Base-by-base conservation (phyloP, 2,329 filamentous ascomycete genomes). In the Madurella fahalii region DNA sequence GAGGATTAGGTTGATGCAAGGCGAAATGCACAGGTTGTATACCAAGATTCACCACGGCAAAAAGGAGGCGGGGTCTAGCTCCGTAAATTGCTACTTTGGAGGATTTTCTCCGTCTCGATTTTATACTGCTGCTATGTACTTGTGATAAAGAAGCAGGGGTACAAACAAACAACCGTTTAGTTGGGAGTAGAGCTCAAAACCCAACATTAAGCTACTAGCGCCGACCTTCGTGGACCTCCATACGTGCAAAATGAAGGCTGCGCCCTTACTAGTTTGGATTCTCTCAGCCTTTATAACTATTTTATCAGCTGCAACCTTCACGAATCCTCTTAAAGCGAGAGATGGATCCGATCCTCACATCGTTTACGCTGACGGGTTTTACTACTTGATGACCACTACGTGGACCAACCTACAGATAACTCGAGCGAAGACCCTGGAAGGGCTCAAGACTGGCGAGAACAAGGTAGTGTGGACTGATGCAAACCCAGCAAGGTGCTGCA, bases 331-430 rank as follows among this genome's bases (percentile, higher is more conserved):
- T 13, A 52, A 46, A n/a, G 20, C 45, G 18, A 18, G 17, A 1
- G 44, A 56, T 45, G 54, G 54, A 9, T 56, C 49, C 2, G 55
- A 57, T 40, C 55, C 55, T 20, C 44, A 51, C 17, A 54, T 83
- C 5, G 74, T 75, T 1, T 82, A 74, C 51, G 71, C 71, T 0
- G 76, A 73, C 11, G 79, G 78, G 0, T 82, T 77, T 59, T 83
- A 83, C 66, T 82, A 83, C 58, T 69, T 84, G 30, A 74, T 80
- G 59, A 78, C 78, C 0, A 83, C 79, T 0, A 78, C 77, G 25
- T 84, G 78, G 78, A 75, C 69, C 1, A 71, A 83, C 57, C 69
- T 85, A 12, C 71, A 79, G 58, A 73, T 84, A n/a, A 74, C 78
- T 0, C 71, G 78, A 1, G 74, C 81, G 0, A 78, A 69, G 9